Base-by-base conservation (phyloP, 2,329 filamentous ascomycete genomes). In the Penicillium fuscoglaucum region DNA sequence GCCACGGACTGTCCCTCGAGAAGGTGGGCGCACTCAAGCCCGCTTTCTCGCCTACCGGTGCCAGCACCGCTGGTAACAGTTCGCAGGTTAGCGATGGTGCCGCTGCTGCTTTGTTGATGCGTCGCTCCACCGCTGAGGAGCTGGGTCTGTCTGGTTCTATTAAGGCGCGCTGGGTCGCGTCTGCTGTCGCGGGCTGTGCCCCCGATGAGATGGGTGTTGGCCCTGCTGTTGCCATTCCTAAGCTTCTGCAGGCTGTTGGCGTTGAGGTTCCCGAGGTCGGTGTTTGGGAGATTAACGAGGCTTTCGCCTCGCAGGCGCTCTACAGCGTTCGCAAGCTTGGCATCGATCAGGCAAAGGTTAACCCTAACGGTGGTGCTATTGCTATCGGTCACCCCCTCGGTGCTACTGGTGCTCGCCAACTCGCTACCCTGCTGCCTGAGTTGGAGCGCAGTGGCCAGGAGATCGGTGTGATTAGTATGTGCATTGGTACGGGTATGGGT, bases 131-230 rank as follows among this genome's bases (percentile, higher is more conserved):
- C 0, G 92, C 92, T 0, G 85, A 84, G 0, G 83, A 85, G 55
- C 83, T 96, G 0, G 91, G 91, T 0, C 80, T 96, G 1, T 76
- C 80, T 15, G 82, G 80, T 6, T 80, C 79, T 29, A 90, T 96
- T 68, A 87, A 96, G 58, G 93, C 89, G 37, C 91, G 90, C 74
- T 97, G 93, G 80, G 90, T 92, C 0, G 88, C 84, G 0, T 88
- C 90, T 1, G 83, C 87, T 31, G 87, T 90, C 12, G 86, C 87
- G 0, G 93, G 93, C 13, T 96, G 91, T 72, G 82, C 81, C 52
- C 93, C 93, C 0, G 91, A 96, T 70, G 92, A 96, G 82, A 97
- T 98, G 93, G 93, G 93, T 40, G 82, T 97, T 58, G 93, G 93
- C 0, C 93, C 93, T 0, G 91, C 91, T 0, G 71, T 96, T 29